A percentile compares a stretch with the other conserved stretches of the same genome.
Evolutionary conservation across 2,329 filamentous ascomycete species (phyloP).

Genomic region (Pseudogymnoascus sp.): DNA sequence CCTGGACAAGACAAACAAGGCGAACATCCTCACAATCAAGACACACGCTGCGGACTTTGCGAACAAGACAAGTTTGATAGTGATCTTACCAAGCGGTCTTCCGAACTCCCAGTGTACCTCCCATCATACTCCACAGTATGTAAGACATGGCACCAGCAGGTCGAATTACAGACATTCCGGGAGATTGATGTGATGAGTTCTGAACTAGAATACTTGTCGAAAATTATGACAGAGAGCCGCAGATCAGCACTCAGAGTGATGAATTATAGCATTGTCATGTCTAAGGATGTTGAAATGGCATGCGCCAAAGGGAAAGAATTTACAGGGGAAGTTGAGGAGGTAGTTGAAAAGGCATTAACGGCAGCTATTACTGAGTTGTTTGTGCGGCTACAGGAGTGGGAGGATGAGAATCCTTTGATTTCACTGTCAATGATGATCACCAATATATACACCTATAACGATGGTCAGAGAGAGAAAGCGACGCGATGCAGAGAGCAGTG

Average conservation of each 20-base stretch:
- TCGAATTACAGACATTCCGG: not conserved
- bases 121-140: not conserved
- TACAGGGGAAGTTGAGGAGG: not conserved
- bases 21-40: too few species aligned
- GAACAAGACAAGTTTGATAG: not conserved
- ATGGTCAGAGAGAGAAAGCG: not conserved
- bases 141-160: not conserved
- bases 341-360: not conserved
- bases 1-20: too few species aligned
- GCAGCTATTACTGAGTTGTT: not conserved
- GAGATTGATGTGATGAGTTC: not conserved
- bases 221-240: not conserved
- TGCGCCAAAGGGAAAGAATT: not conserved
- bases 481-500: not conserved
- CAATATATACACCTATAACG: not conserved
- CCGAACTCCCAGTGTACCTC: not conserved
- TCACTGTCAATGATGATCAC: not conserved
- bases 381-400: not conserved
- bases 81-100: not conserved
- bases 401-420: not conserved
- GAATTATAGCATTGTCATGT: not conserved
- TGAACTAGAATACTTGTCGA: not conserved
- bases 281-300: not conserved
- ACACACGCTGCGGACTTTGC: too few species aligned
- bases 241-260: not conserved